Base-by-base conservation (phyloP, 495 filamentous ascomycete species). In the Symbiotaphrina buchneri region DNA sequence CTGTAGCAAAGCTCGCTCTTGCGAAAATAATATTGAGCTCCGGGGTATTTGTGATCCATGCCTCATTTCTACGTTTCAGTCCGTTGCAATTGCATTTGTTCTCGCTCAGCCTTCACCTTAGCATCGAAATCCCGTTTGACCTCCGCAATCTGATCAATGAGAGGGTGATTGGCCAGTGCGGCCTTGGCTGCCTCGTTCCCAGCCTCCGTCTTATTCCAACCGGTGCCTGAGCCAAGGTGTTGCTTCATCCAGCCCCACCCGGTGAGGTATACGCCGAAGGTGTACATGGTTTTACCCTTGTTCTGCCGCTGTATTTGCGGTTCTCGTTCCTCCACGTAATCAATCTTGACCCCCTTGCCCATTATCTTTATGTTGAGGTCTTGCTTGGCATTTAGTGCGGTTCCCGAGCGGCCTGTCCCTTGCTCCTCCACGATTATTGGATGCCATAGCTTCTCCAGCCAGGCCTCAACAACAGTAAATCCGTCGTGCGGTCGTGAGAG, bases 391-490 rank as follows among this genome's bases (percentile, higher is more conserved):
- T 43, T 34, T 14, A 33, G 29, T 21, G 22, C 25, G 16, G 49
- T 39, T 4, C 13, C 33, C 6, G 10, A 32, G n/a, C n/a, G n/a
- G n/a, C n/a, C n/a, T 33, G 30, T 21, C 31, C 27, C 14, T 45
- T 37, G 21, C 45, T 58, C 28, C 66, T 60, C 5, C 49, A 43
- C 7, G 39, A 59, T 39, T 19, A 47, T 46, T n/a, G 53, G 52
- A 19, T 55, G 55, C 80, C 81, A 93, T 1, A 90, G 46, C 6
- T 52, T 47, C 27, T 61, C 64, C 28, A 93, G 45, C 79, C 80
- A 93, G 16, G 58, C 39, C 32, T 71, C 58, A 5, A 56, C 71
- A 10, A 53, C 55, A 30, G 43, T 36, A 30, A 74, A 61, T 5
- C 81, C 81, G 25, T 63, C 41, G 7, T 42, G 47, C 0, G 65